Conservation (phyloP, 1,284 basidiomycete genomes). For the Sanguinoderma infundibulare region DNA sequence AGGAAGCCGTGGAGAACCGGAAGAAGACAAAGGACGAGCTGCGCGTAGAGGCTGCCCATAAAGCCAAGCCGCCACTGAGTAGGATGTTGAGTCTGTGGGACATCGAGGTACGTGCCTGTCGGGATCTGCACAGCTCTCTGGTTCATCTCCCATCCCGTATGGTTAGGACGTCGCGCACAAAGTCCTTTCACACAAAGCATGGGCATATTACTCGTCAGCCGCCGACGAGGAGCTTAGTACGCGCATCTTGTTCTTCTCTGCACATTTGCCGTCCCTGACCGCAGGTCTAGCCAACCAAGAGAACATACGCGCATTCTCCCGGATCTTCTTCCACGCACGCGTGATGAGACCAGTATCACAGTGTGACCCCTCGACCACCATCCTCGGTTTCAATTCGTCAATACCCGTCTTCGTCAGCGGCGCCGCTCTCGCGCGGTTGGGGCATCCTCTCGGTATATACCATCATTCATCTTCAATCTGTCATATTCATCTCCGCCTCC, state of each 20-base stretch:
- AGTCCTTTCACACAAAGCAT: conserved; percentile 72
- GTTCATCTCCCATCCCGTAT: not conserved
- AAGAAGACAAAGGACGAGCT: conserved; percentile 72
- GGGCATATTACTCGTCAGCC: conserved; percentile 84
- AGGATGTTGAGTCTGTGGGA: conserved; percentile 77
- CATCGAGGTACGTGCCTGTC: conserved; percentile 63
- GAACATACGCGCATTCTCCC: conserved; percentile 76
- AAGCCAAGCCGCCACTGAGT: conserved; percentile 64
- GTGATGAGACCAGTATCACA: conserved; percentile 74
- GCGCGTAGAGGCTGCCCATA: conserved; percentile 65
- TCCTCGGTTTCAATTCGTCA: conserved; percentile 75
- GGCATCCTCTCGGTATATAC: conserved; percentile 74
- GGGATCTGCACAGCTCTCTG: not conserved
- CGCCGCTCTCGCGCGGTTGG: conserved; percentile 88
- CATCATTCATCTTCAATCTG: not conserved
- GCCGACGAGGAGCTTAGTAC: conserved; percentile 82
- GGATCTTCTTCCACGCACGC: conserved; percentile 84
- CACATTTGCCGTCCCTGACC: conserved; percentile 8
- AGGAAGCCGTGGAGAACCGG: conserved; percentile 44
- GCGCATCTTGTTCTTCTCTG: conserved; percentile 32
- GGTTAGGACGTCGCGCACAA: conserved; percentile 60
- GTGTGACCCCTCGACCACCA: conserved; percentile 77
- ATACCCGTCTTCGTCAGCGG: conserved; percentile 88
- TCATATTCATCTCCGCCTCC: not conserved
- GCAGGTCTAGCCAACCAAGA: conserved; percentile 54